Evolutionary conservation across 2,329 filamentous ascomycete genomes (phyloP).

Genomic region (Cladosporium halotolerans): DNA sequence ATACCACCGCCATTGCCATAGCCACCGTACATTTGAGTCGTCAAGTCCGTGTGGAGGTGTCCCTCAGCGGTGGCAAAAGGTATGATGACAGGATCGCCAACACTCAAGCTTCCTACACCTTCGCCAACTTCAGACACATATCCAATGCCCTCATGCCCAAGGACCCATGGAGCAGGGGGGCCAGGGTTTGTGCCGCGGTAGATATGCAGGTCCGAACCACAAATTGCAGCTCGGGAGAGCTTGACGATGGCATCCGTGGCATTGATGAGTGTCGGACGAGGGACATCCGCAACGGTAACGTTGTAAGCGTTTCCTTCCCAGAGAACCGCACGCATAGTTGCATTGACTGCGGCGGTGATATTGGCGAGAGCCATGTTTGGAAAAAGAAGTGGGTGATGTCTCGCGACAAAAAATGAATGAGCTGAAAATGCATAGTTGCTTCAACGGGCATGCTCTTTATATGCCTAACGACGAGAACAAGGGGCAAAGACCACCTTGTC

Average conservation of each 20-base stretch:
- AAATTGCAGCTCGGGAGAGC: constrained; percentile 15
- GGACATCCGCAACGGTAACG: constrained; percentile 23
- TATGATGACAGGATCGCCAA: constrained; percentile 16
- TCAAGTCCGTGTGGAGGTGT: constrained; percentile 8
- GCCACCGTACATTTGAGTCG: constrained; percentile 7
- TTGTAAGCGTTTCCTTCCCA: constrained; percentile 25
- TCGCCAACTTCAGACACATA: constrained; percentile 14
- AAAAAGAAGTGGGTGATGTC: background rate
- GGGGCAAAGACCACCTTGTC: too few species aligned
- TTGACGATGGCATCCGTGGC: constrained; percentile 15
- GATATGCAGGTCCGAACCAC: constrained; percentile 15
- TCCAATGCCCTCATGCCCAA: constrained; percentile 16
- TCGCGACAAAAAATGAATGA: too few species aligned
- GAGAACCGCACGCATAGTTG: constrained; percentile 26
- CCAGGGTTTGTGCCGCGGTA: constrained; percentile 15
- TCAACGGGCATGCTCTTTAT: too few species aligned
- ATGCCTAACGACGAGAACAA: too few species aligned
- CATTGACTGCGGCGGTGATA: constrained; percentile 2
- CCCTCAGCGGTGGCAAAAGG: constrained; percentile 11
- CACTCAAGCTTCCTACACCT: constrained; percentile 3
- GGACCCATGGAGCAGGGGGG: background rate
- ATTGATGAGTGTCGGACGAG: constrained; percentile 17
- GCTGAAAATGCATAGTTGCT: too few species aligned
- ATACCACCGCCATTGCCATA: constrained; percentile 10
- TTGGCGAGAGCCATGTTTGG: background rate